phyloP scores from a whole-genome alignment of 2,329 filamentous ascomycete species.

The Trichophaea hybrida region DNA sequence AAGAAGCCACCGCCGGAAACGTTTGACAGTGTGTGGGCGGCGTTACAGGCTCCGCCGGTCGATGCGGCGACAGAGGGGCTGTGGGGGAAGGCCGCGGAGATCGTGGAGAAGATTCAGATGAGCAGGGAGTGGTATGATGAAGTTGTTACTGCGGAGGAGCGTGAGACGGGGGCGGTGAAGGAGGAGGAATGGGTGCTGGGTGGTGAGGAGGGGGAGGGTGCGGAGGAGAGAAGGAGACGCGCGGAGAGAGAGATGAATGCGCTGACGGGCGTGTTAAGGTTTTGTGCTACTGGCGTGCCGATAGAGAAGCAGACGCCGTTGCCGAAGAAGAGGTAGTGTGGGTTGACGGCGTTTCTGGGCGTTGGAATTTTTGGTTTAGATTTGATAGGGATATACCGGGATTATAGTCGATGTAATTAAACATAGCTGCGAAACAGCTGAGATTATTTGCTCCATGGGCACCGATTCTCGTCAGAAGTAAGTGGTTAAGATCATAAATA shows the following conservation, averaged over 20 bases:
- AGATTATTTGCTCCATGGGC: too few species aligned
- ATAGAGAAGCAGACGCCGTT: conserved; percentile 27
- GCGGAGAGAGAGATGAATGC: conserved; percentile 28
- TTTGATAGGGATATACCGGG: not conserved
- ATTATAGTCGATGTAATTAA: not conserved
- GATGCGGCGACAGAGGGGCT: conserved; percentile 34
- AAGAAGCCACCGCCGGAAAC: conserved; percentile 37
- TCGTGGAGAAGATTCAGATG: conserved; percentile 27
- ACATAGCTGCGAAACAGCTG: not conserved
- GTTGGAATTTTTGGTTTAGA: not conserved
- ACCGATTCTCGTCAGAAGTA: too few species aligned
- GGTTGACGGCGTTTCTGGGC: not conserved
- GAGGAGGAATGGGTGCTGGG: conserved; percentile 39
- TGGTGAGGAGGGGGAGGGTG: conserved; percentile 33
- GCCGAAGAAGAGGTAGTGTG: conserved; percentile 6
- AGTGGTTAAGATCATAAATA: too few species aligned
- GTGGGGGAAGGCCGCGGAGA: conserved; percentile 42
- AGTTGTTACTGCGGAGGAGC: conserved; percentile 39
- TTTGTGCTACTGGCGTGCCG: conserved; percentile 36
- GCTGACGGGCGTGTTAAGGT: conserved; percentile 36
- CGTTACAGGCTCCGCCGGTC: conserved; percentile 26
- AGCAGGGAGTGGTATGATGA: conserved; percentile 39
- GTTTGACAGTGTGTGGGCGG: conserved; percentile 16
- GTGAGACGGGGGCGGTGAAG: conserved; percentile 36
- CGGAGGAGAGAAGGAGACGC: conserved; percentile 30